Conservation (phyloP, 352 stramenopile genomes). For the Phytophthora megakarya region DNA sequence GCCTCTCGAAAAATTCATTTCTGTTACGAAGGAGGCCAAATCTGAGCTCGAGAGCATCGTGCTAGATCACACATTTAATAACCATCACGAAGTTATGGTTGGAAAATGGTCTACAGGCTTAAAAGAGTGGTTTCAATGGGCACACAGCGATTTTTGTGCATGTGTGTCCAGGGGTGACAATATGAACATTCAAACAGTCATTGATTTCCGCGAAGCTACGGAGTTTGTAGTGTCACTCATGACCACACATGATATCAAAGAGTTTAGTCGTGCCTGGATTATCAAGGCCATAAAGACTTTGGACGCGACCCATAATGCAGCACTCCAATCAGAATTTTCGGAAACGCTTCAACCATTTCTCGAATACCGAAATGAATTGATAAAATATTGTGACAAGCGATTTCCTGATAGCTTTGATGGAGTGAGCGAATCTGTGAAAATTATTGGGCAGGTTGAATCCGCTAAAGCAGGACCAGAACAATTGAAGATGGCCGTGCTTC, state of each 20-base stretch:
- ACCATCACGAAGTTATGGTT: not conserved
- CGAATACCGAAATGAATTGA: not conserved
- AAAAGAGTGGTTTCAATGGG: not conserved
- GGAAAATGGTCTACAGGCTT: not conserved
- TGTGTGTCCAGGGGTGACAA: not conserved
- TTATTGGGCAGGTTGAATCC: not conserved
- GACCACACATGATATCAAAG: not conserved
- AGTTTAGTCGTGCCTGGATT: not conserved
- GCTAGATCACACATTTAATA: not conserved
- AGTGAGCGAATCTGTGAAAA: not conserved
- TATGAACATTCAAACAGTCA: not conserved
- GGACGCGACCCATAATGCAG: not conserved
- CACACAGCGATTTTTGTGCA: not conserved
- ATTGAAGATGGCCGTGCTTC: not conserved
- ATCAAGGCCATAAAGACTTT: not conserved
- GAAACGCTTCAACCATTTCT: not conserved
- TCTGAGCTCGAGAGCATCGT: not conserved
- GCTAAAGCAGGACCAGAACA: no score
- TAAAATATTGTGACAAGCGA: not conserved
- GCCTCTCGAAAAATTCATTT: not conserved
- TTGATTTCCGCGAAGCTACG: not conserved
- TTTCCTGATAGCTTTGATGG: not conserved
- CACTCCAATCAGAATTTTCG: not conserved
- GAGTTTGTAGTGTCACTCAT: not conserved
- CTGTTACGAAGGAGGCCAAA: not conserved